A percentile compares a stretch with the other conserved stretches of the same genome.
These are phyloP conservation scores for Fusarium sp. DNA, from an alignment of 2,329 filamentous ascomycete genomes.

Conservation along the genomic window DNA sequence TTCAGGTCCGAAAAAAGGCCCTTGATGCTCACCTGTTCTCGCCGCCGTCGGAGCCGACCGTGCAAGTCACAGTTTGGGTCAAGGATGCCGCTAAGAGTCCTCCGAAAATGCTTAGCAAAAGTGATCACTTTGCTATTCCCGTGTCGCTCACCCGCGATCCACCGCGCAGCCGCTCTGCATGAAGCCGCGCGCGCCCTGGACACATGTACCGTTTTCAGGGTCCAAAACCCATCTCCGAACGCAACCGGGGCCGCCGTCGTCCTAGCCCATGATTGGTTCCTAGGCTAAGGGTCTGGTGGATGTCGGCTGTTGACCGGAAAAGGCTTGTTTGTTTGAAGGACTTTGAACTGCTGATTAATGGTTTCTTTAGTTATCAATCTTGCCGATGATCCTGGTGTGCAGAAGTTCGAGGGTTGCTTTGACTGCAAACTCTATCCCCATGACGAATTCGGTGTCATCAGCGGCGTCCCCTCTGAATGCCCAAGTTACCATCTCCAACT, in stretches of 20 bases:
- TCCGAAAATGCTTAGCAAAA: constrained; percentile 15
- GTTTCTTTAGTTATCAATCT: constrained; percentile 10
- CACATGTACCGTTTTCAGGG: constrained; percentile 34
- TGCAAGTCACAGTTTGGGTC: constrained; percentile 1
- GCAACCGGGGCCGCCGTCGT: constrained; percentile 7
- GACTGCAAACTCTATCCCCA: not conserved
- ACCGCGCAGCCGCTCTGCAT: constrained; percentile 40
- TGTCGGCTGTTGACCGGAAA: constrained; percentile 16
- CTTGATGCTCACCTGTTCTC: not conserved
- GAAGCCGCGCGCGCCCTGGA: constrained; percentile 15
- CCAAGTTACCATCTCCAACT: not conserved
- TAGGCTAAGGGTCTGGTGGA: constrained; percentile 3
- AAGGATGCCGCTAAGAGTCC: constrained; percentile 22
- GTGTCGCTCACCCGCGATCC: constrained; percentile 39
- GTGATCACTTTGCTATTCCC: constrained; percentile 22
- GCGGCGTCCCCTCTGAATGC: not conserved
- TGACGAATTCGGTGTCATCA: not conserved
- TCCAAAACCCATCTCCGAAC: constrained; percentile 28
- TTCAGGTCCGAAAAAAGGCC: not conserved
- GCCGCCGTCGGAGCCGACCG: not conserved
- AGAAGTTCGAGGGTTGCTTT: not conserved
- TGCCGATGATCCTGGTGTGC: not conserved
- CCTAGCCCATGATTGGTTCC: constrained; percentile 27
- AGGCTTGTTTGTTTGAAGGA: constrained; percentile 30
- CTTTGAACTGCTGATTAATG: constrained; percentile 22